Evolutionary conservation across 169 alveolate species (phyloP), one percentile per base, ranked within the genome.

Genomic region (Plasmodium knowlesi): DNA sequence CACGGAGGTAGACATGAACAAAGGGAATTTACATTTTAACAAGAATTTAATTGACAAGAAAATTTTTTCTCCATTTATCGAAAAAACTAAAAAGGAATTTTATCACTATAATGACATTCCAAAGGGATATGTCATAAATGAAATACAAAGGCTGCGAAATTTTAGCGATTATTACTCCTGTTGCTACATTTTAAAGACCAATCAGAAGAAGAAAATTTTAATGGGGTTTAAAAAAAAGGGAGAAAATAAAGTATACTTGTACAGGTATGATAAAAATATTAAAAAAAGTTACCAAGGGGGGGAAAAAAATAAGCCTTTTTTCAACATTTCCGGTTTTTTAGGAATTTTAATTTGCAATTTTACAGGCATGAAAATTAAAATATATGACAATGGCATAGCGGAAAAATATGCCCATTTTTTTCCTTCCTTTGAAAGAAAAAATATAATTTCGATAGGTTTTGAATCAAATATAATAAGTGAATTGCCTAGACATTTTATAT

Each of bases 181-280:
- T 70, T 91, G 95, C 34, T 91, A 91, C 39, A 82, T 91, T 30
- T 91, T 91, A 91, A 80, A 82, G 71, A 91, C 73, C 73, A 82
- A 91, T 91, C 79, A 78, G 82, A 91, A 91, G 46, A 32, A 91
- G 70, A 91, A 91, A 82, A 71, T 81, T 30, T 37, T 91, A 54
- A 91, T 91, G 80, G 95, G 92, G 9, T 91, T 91, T 70, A 91
- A 91, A 82, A 91, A 91, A 37, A 91, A 78, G 71, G 95, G 95
- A 46, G 84, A 80, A 41, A 91, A 91, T 91, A 91, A 91, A 91
- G 95, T 91, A 5, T 91, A 76, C 74, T 61, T 91, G 76, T 91
- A 91, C 61, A 91, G 70, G 37, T 91, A 91, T 28, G 90, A 91
- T 91, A 91, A 91, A 54, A 91, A 72, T 28, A 76, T 91, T 22